phyloP scores from a whole-genome alignment of 805 yeast genomes.

The Schwanniomyces sp. region DNA sequence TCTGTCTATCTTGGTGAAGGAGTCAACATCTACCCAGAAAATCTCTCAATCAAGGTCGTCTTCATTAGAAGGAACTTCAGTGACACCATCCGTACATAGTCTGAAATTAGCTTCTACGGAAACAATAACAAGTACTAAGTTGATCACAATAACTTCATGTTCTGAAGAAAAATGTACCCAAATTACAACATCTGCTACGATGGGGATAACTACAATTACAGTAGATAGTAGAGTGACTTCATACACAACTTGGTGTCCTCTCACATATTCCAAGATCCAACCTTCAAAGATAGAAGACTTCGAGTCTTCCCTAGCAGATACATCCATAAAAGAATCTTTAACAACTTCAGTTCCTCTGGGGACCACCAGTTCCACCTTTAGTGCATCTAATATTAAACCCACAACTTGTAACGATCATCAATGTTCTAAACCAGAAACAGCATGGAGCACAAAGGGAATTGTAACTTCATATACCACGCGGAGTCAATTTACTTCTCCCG shows the following conservation, averaged over 20 bases:
- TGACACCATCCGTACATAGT: conserved; percentile 12
- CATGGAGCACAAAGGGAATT: conserved; percentile 5
- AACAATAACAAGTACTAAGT: not conserved
- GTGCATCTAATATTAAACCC: not conserved
- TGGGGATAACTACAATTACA: conserved; percentile 19
- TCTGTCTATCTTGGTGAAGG: not conserved
- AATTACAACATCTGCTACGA: conserved; percentile 19
- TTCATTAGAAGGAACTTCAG: conserved; percentile 5
- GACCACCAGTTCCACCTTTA: not conserved
- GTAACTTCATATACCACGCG: conserved; percentile 14
- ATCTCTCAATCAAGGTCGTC: conserved; percentile 14
- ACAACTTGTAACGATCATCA: not conserved
- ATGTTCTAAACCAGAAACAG: not conserved
- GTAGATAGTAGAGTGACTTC: conserved; percentile 4
- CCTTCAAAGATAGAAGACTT: not conserved
- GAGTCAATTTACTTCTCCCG: conserved; percentile 12
- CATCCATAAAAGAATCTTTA: not conserved
- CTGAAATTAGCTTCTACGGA: not conserved
- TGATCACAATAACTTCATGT: conserved; percentile 25
- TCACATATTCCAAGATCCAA: conserved; percentile 4
- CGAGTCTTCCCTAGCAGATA: not conserved
- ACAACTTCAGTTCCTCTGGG: not conserved
- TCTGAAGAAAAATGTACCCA: conserved; percentile 20
- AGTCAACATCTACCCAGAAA: conserved; percentile 2
- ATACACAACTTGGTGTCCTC: conserved; percentile 18